Evolutionary conservation across 2,329 filamentous ascomycete species (phyloP), one percentile per base, ranked within the genome.

Genomic region (Fusarium sp.): DNA sequence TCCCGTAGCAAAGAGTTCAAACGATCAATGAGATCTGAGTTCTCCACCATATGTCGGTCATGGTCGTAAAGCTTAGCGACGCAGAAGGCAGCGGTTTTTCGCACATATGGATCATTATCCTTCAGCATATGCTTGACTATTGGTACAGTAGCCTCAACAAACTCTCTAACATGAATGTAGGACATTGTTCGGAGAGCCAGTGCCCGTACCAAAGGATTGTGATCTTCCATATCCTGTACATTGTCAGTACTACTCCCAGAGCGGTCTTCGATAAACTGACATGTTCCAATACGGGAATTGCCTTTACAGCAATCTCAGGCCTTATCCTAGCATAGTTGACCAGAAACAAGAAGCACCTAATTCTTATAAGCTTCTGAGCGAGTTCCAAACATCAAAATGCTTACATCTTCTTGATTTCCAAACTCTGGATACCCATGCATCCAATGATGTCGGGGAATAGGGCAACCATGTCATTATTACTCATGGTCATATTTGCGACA

Each of bases 401-500:
- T 75, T 86, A 98, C 96, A 99, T 99, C 88, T 99, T 99, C 89
- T 99, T 99, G 84, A 99, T 98, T 84, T 99, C 96, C 81, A 99
- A 85, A 78, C 93, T 97, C 57, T 92, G 92, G 70, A 99, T 93
- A 76, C 93, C 91, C 96, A 99, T 99, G 86, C 95, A 98, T 71
- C 87, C 91, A 76, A 99, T 93, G 67, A 99, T 93, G 80, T 99
- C 96, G 22, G 95, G 94, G 77, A 99, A 99, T 57, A 99, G 86
- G 42, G 94, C 94, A 61, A 98, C 93, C 96, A 99, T 99, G 83
- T 99, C 96, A 80, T 98, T 99, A 85, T 99, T 99, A 89, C 95
- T 98, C 96, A 99, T 99, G 73, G 96, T 99, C 96, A 99, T 99
- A 81, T 99, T 99, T 81, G 96, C 96, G 77, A 99, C 96, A 76